Base-by-base conservation (phyloP, 352 stramenopile genomes). In the Phytophthora crassamura region DNA sequence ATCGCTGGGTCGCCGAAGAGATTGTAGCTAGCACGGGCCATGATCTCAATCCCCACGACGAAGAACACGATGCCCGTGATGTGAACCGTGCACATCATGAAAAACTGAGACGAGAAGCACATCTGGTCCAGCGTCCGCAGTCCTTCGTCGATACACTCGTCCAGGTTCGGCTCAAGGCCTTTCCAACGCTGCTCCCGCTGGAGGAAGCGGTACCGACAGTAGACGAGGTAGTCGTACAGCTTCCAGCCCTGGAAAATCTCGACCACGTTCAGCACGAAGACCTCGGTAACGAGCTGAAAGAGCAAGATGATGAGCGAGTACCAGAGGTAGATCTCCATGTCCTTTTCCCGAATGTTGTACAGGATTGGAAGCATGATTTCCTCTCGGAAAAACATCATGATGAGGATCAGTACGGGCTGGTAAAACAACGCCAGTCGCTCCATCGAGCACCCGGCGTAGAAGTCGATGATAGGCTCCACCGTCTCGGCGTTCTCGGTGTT, bases 211-310 rank as follows among this genome's bases (percentile, higher is more conserved):
- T 98, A 98, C 6, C 90, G 88, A 18, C 91, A 98, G 67, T 98
- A 99, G 14, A 98, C 88, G 7, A 99, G 82, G 51, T 99, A 99
- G 61, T 99, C 97, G 58, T 98, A 98, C 6, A 99, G 95, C 70
- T 99, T 99, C 97, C 97, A 99, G 35, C 96, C 96, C 61, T 98
- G 92, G 66, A 98, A 98, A 16, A 98, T 87, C 77, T 99, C 97
- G n/a, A 98, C 82, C 5, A 94, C 82, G 64, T 98, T 94, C 30
- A 98, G 88, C 34, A 99, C 89, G 64, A 99, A 98, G 5, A 99
- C 86, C 66, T 99, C 97, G 7, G 82, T 81, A 25, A 98, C 78
- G 15, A 99, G 79, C 78, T 99, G 93, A 68, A 99, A 99, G 33
- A 92, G 76, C 34, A 99, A 89, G 40, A 99, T 98, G 39, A 98